phyloP scores from a whole-genome alignment of 257 asterid species.

The Anisodus acutangulus region DNA sequence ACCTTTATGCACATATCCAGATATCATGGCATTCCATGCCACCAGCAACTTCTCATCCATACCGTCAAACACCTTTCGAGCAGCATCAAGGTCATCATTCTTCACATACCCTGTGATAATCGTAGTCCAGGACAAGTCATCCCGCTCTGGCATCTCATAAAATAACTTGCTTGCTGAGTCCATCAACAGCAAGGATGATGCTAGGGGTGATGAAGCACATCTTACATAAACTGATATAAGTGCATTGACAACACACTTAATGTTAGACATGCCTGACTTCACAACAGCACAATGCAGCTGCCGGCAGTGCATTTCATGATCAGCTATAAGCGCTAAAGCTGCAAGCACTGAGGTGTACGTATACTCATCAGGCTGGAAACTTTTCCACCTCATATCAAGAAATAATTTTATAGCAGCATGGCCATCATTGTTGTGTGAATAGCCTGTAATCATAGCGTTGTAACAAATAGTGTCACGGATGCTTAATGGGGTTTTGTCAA shows the following conservation, averaged over 20 bases:
- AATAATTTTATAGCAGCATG: slow-evolving; percentile 58
- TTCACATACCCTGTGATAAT: slow-evolving; percentile 71
- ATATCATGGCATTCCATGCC: slow-evolving; percentile 80
- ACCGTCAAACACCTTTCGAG: slow-evolving; percentile 62
- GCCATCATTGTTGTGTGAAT: slow-evolving; percentile 60
- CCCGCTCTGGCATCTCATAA: slow-evolving; percentile 58
- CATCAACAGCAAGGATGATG: slow-evolving; percentile 49
- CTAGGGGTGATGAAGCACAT: slow-evolving; percentile 60
- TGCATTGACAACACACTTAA: slow-evolving; percentile 66
- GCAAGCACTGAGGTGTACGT: slow-evolving; percentile 62
- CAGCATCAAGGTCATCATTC: slow-evolving; percentile 60
- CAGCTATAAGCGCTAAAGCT: slow-evolving; percentile 61
- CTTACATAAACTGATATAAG: slow-evolving; percentile 65
- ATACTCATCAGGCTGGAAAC: slow-evolving; percentile 55
- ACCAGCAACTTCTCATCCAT: slow-evolving; percentile 69
- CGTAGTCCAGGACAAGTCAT: slow-evolving; percentile 70
- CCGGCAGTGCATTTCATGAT: slow-evolving; percentile 55
- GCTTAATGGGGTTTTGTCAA: slow-evolving; percentile 48
- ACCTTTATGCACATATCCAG: slow-evolving; percentile 72
- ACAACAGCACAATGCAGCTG: slow-evolving; percentile 66
- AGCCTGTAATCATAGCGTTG: slow-evolving; percentile 68
- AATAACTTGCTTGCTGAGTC: slow-evolving; percentile 58
- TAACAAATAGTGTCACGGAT: slow-evolving; percentile 60
- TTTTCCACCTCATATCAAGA: slow-evolving; percentile 52
- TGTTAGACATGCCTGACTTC: slow-evolving; percentile 53